These are phyloP conservation scores for Cryptococcus sp. DNA, from an alignment of 1,284 basidiomycete species.

Conservation along the genomic window DNA sequence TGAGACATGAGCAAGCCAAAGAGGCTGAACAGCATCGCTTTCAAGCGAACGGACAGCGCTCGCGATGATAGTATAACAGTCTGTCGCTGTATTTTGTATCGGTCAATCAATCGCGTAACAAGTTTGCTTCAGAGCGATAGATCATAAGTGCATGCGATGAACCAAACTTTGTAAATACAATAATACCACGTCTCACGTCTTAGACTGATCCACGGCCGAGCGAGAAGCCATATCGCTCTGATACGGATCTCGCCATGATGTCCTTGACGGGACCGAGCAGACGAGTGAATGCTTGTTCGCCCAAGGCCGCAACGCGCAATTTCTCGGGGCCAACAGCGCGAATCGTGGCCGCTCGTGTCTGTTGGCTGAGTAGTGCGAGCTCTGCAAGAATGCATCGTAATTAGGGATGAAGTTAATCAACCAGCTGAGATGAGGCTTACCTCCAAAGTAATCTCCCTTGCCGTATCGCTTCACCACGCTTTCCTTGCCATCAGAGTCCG, in stretches of 20 bases:
- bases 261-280: slow-evolving; percentile 74
- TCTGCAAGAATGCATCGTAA: slow-evolving; percentile 58
- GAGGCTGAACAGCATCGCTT: too few species aligned
- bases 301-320: slow-evolving; percentile 88
- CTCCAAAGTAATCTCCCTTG: slow-evolving; percentile 98
- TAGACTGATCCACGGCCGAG: slow-evolving; percentile 19
- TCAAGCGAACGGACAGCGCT: too few species aligned
- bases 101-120: too few species aligned
- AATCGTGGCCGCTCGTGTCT: slow-evolving; percentile 90
- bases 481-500: slow-evolving; percentile 65
- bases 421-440: slow-evolving; percentile 56
- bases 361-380: slow-evolving; percentile 76
- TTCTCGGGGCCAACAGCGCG: slow-evolving; percentile 66
- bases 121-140: too few species aligned
- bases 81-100: too few species aligned
- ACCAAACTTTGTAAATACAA: too few species aligned
- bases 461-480: slow-evolving; percentile 71
- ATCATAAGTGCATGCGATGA: too few species aligned
- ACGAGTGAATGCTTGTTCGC: slow-evolving; percentile 91
- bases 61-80: too few species aligned
- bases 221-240: slow-evolving; percentile 50
- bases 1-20: too few species aligned
- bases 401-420: slow-evolving; percentile 8
- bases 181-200: not conserved
- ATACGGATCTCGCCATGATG: slow-evolving; percentile 54